Percentiles rank a stretch among this genome's conserved stretches.
These are phyloP conservation scores for Biscogniauxia marginata DNA, from an alignment of 2,329 filamentous ascomycete species.

Conservation along the genomic window DNA sequence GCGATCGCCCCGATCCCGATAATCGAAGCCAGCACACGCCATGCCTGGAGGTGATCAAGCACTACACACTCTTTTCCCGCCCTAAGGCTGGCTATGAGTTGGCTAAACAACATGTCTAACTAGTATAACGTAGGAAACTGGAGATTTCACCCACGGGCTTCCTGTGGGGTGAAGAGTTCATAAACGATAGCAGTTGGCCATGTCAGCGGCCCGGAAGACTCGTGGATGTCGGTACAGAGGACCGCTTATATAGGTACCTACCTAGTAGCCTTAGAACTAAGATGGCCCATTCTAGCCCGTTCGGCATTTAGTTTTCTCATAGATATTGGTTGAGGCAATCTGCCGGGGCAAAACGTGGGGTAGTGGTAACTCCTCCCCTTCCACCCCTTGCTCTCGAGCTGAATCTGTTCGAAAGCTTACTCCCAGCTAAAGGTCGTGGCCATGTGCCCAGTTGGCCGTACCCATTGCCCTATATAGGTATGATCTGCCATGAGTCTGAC, in stretches of 20 bases:
- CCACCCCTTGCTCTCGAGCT: too few species aligned
- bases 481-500: too few species aligned
- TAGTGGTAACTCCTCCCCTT: constrained; percentile 5
- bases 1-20: constrained; percentile 24
- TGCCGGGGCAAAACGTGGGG: constrained; percentile 22
- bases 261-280: too few species aligned
- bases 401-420: too few species aligned
- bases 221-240: not conserved
- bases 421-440: too few species aligned
- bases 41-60: constrained; percentile 14
- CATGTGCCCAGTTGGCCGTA: too few species aligned
- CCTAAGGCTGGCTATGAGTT: constrained; percentile 15
- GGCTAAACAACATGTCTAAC: constrained; percentile 22
- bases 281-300: not conserved
- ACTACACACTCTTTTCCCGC: constrained; percentile 1
- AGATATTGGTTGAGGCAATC: constrained; percentile 18
- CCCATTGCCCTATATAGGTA: too few species aligned
- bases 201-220: not conserved
- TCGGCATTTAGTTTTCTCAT: constrained; percentile 14
- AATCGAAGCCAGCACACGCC: constrained; percentile 20
- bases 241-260: not conserved
- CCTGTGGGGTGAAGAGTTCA: not conserved
- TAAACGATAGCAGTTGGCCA: not conserved
- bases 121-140: not conserved
- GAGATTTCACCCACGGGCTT: not conserved